These are phyloP conservation scores for Talaromyces sp. DNA, from an alignment of 2,329 filamentous ascomycete species.

Conservation along the genomic window DNA sequence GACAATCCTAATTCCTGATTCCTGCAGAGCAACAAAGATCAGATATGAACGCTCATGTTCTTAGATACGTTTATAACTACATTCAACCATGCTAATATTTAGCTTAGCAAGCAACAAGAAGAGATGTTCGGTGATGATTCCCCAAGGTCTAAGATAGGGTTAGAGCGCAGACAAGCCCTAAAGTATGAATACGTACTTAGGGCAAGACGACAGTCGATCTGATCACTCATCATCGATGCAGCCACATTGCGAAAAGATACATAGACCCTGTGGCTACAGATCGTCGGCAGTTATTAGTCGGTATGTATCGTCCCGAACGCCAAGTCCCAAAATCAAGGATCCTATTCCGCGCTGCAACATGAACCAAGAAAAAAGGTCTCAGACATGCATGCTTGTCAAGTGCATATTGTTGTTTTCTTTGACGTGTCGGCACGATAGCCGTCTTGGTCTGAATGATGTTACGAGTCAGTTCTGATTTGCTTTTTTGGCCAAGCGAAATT, in stretches of 20 bases:
- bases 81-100: neutral
- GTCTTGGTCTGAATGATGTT: neutral
- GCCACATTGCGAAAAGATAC: neutral
- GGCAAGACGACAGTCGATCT: neutral
- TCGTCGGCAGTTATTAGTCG: neutral
- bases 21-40: too few species aligned
- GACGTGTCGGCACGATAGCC: neutral
- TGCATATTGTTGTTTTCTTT: neutral
- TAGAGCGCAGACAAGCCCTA: neutral
- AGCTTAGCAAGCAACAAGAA: neutral
- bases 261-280: neutral
- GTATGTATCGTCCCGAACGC: neutral
- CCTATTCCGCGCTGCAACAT: neutral
- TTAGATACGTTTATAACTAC: too few species aligned
- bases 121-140: too few species aligned
- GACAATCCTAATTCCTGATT: too few species aligned
- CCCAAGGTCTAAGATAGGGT: neutral
- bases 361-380: neutral
- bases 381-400: neutral
- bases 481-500: neutral
- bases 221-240: neutral
- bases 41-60: too few species aligned
- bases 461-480: neutral
- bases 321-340: neutral
- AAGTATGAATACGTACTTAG: neutral